Conservation (phyloP, 352 stramenopile species). For the Phytophthora pistaciae region DNA sequence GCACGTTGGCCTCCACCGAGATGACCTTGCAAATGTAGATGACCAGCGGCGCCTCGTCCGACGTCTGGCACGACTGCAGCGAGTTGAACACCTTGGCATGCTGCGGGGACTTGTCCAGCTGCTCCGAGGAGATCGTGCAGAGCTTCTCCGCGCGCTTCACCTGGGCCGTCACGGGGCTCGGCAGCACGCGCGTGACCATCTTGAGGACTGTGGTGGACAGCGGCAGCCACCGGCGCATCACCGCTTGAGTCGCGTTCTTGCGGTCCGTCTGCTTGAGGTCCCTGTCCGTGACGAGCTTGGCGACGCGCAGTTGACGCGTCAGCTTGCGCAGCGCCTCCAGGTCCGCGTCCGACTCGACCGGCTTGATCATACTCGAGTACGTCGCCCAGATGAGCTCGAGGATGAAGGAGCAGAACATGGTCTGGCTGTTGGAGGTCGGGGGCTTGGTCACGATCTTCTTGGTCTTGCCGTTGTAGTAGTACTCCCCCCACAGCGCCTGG, state of each 20-base stretch:
- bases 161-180: constrained; percentile 81
- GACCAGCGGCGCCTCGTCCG: constrained; percentile 74
- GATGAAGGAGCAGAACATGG: constrained; percentile 95
- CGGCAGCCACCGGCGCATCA: constrained; percentile 93
- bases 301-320: constrained; percentile 71
- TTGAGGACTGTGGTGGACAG: constrained; percentile 87
- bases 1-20: constrained; percentile 86
- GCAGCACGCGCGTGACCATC: constrained; percentile 91
- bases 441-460: constrained; percentile 91
- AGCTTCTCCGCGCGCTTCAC: constrained; percentile 74
- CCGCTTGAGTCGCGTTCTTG: constrained; percentile 59
- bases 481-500: constrained; percentile 93
- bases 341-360: constrained; percentile 57
- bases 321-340: constrained; percentile 68
- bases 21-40: constrained; percentile 95
- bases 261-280: constrained; percentile 81
- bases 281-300: constrained; percentile 71
- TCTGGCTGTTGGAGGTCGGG: constrained; percentile 72
- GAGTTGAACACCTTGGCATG: constrained; percentile 56
- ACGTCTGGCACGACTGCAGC: constrained; percentile 66
- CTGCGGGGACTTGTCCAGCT: constrained; percentile 40
- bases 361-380: constrained; percentile 74
- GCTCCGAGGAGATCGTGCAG: constrained; percentile 49
- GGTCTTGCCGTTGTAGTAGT: constrained; percentile 90
- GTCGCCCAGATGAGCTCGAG: constrained; percentile 92